A percentile compares a stretch with the other conserved stretches of the same genome.
Conservation (phyloP, 148 eudicot genomes). For the Rhododendron griersonianum region DNA sequence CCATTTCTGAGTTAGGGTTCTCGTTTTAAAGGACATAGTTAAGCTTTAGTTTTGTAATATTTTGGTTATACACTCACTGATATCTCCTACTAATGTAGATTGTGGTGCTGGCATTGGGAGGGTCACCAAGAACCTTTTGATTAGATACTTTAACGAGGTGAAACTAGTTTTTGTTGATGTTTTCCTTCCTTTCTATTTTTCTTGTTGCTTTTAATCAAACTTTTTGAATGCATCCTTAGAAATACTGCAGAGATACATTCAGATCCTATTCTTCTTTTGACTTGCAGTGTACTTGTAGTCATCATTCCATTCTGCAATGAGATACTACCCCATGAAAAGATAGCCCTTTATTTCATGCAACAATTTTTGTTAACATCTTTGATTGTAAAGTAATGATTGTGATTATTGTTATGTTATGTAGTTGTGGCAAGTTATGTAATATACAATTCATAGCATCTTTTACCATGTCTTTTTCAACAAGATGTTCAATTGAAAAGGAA, state of each 20-base stretch:
- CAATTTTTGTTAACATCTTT: background rate
- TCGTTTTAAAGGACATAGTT: background rate
- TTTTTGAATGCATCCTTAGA: too few species aligned
- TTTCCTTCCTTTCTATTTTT: background rate
- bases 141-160: slow-evolving; percentile 91
- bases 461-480: background rate
- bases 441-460: background rate
- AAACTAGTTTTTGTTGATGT: background rate
- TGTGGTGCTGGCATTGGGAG: slow-evolving; percentile 98
- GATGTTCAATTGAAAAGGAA: background rate
- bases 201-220: too few species aligned
- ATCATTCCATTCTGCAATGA: background rate
- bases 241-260: background rate
- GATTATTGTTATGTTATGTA: background rate
- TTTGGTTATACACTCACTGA: slow-evolving; percentile 1
- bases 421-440: background rate
- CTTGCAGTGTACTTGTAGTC: background rate
- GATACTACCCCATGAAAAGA: background rate
- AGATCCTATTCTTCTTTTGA: background rate
- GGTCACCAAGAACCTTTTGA: slow-evolving; percentile 89
- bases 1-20: background rate
- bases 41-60: background rate
- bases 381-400: background rate
- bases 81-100: slow-evolving; percentile 48
- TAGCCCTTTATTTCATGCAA: background rate